Evolutionary conservation across 2,329 filamentous ascomycete genomes (phyloP), one percentile per base, ranked within the genome.

Genomic region (Beauveria sp.): DNA sequence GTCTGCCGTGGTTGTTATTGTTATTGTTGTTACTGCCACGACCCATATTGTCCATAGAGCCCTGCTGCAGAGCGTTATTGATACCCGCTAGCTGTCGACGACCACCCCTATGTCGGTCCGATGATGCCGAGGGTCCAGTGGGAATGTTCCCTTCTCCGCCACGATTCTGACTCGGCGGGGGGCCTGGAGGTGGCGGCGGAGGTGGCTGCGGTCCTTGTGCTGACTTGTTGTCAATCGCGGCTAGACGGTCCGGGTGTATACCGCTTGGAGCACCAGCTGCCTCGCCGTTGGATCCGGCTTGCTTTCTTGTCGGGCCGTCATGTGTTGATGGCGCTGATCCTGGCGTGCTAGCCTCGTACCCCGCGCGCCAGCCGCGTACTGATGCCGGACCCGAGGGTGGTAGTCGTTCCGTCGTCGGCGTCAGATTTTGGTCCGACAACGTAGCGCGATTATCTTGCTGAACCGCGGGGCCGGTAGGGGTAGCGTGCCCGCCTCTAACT

Each of bases 1-100:
- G 64, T 62, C 74, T 67, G 34, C 58, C 49, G 16, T 55, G 42
- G 30, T 5, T 55, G 22, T n/a, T 50, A 34, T 12, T 67, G 38
- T 42, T 42, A 10, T 50, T 30, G n/a, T 14, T 55, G 22, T 38
- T 50, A 34, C 22, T 20, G 18, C 47, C 24, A 34, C 72, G 74
- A 42, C 65, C 34, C 34, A 38, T 56, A 1, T 75, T 73, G 1
- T 69, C 75, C 74, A 68, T 76, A 65, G 66, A 81, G 70, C 67
- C 68, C 68, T 79, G 79, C 65, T 82, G 79, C 4, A 86, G 75
- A 56, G 79, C 83, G 64, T 73, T 84, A 66, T 86, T 85, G 63
- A 88, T 86, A 51, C 81, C 80, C 14, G 80, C 79, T 34, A 87
- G 74, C 66, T 86, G 82, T 62, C 84, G 76, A 62, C 78, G 74